These are phyloP conservation scores for Cairneyella variabilis DNA, from an alignment of 495 filamentous ascomycete species.

Conservation along the genomic window DNA sequence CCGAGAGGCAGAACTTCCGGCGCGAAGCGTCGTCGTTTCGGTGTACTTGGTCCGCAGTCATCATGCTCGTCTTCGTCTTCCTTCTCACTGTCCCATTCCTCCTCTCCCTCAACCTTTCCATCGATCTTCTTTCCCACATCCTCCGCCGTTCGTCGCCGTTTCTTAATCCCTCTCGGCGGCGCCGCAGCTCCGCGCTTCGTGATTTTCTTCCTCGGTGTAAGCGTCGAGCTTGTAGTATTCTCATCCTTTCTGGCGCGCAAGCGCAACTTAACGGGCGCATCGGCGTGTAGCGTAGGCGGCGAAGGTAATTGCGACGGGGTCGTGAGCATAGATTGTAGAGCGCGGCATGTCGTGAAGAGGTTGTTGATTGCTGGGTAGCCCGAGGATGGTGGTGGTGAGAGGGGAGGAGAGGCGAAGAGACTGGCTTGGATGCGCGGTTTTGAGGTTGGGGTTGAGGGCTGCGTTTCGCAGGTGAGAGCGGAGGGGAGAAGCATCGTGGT, in stretches of 20 bases:
- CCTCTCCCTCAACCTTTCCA: conserved; percentile 30
- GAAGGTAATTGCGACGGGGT: conserved; percentile 31
- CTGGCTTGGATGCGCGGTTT: conserved; percentile 48
- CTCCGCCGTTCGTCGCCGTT: conserved; percentile 54
- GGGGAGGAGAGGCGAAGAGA: conserved; percentile 58
- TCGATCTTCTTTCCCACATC: conserved; percentile 43
- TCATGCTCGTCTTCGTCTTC: conserved; percentile 24
- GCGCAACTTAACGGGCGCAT: conserved; percentile 40
- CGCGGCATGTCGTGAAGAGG: conserved; percentile 65
- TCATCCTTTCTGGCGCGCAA: conserved; percentile 32
- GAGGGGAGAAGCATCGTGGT: conserved; percentile 65
- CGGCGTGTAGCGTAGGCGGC: conserved; percentile 44
- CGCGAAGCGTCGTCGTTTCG: conserved; percentile 61
- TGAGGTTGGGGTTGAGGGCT: conserved; percentile 39
- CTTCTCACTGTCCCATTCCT: conserved; percentile 33
- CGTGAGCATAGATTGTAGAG: conserved; percentile 63
- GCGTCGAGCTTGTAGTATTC: conserved; percentile 30
- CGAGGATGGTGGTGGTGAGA: conserved; percentile 58
- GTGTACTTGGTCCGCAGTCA: conserved; percentile 52
- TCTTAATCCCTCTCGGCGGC: conserved; percentile 53
- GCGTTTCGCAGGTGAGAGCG: conserved; percentile 59
- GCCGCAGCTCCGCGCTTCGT: conserved; percentile 40
- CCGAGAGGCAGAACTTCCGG: conserved; percentile 67
- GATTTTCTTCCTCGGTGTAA: conserved; percentile 40
- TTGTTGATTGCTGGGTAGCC: conserved; percentile 53